These are phyloP conservation scores for Fusarium gaditjirri DNA, from an alignment of 2,329 filamentous ascomycete species.

Conservation along the genomic window DNA sequence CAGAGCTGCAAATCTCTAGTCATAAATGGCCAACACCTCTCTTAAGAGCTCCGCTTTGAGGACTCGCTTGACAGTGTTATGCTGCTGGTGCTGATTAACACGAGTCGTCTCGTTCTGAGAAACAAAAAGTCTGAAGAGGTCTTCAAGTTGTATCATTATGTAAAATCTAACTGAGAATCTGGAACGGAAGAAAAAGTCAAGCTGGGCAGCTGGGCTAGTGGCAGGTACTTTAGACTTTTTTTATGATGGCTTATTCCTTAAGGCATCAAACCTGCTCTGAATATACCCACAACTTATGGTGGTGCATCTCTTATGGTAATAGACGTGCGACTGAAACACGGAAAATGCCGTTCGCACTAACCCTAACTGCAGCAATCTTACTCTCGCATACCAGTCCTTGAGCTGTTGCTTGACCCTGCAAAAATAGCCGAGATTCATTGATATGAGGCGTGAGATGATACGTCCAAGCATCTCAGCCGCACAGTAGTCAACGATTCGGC, in stretches of 20 bases:
- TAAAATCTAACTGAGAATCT: too few relatives aligned
- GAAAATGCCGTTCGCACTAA: neutral
- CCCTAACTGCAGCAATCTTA: neutral
- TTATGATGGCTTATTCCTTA: neutral
- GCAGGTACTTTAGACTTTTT: too few relatives aligned
- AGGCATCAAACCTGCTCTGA: neutral
- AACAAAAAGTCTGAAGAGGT: rapidly evolving
- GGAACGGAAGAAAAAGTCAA: too few relatives aligned
- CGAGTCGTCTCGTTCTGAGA: too few relatives aligned
- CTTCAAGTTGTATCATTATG: neutral
- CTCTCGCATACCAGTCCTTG: neutral
- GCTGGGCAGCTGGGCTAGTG: neutral
- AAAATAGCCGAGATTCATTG: neutral
- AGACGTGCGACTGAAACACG: neutral
- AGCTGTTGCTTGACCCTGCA: too few relatives aligned
- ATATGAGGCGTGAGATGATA: neutral
- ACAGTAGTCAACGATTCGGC: neutral
- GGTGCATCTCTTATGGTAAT: too few relatives aligned
- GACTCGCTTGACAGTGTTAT: neutral
- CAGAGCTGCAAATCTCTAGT: neutral
- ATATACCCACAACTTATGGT: too few relatives aligned
- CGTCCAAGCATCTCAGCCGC: neutral
- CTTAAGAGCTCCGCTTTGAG: neutral
- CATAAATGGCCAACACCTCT: rapidly evolving
- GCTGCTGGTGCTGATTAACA: neutral